Percentiles rank a stretch among this genome's conserved stretches.
Evolutionary conservation across 345 rosid species (phyloP).

Genomic region (Bruguiera gymnorhiza): DNA sequence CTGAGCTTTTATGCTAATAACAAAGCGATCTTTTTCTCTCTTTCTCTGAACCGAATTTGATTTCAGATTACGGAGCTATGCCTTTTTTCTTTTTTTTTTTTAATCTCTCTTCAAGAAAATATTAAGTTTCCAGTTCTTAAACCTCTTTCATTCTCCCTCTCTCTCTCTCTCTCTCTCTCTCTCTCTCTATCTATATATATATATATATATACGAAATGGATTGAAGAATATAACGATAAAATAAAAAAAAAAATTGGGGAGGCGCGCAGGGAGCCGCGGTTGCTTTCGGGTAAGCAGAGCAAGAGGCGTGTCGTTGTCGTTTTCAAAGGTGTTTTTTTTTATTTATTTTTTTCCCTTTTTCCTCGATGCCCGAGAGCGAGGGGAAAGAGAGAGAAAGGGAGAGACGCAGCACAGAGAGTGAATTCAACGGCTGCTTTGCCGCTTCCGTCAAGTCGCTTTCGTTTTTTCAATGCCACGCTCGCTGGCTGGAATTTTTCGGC

Average conservation of each 20-base stretch:
- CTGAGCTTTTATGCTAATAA: neutral
- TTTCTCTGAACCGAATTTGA: conserved; percentile 9
- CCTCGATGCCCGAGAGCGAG: no score
- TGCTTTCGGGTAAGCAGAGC: conserved; percentile 19
- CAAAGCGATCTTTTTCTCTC: conserved; percentile 13
- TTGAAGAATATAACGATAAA: neutral
- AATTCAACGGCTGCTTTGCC: no score
- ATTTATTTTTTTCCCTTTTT: no score
- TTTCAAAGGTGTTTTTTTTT: no score
- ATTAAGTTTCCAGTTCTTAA: neutral
- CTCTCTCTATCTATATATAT: neutral
- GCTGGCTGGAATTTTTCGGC: no score
- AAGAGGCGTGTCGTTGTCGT: neutral
- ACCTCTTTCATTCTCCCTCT: neutral
- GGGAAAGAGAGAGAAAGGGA: no score
- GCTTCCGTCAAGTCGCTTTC: neutral
- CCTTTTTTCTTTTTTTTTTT: no score
- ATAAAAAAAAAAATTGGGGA: no score
- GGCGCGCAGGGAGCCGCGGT: conserved; percentile 17
- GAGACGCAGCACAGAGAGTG: no score
- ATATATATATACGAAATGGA: neutral
- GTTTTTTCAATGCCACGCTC: neutral
- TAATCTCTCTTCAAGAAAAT: no score
- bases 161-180: neutral
- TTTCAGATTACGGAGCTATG: neutral